phyloP scores from a whole-genome alignment of 1,139 yeast genomes.

The Nakaseomyces bracarensis region DNA sequence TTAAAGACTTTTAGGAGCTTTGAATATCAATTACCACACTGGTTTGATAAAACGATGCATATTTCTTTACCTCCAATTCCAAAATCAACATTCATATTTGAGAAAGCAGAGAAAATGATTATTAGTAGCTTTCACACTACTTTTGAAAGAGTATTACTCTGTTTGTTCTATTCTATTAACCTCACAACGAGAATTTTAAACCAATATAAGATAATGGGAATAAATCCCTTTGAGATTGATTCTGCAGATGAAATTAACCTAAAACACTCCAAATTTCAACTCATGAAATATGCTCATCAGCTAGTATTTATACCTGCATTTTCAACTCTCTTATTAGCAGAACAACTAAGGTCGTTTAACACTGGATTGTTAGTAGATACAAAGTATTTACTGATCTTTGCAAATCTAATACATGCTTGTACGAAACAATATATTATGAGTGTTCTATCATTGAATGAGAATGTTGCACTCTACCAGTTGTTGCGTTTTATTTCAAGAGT shows the following conservation, averaged over 20 bases:
- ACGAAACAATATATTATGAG: not conserved
- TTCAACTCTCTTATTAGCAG: conserved; percentile 28
- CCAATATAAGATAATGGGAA: conserved; percentile 15
- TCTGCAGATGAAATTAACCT: not conserved
- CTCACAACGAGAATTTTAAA: conserved; percentile 16
- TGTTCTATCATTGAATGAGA: conserved; percentile 28
- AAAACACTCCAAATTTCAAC: conserved; percentile 6
- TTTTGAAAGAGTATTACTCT: conserved; percentile 14
- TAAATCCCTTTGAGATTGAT: conserved; percentile 15
- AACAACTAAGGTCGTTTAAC: conserved; percentile 21
- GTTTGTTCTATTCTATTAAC: conserved; percentile 18
- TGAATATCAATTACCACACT: conserved; percentile 19
- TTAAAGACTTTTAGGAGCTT: conserved; percentile 4
- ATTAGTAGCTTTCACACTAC: conserved; percentile 14
- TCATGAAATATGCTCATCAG: conserved; percentile 3
- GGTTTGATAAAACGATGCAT: conserved; percentile 23
- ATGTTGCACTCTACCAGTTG: conserved; percentile 35
- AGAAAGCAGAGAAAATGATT: conserved; percentile 18
- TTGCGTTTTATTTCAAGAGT: conserved; percentile 31
- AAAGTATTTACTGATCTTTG: not conserved
- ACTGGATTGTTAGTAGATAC: conserved; percentile 12
- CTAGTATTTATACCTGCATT: conserved; percentile 23
- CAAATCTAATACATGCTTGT: not conserved
- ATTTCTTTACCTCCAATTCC: conserved; percentile 35
- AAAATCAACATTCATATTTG: conserved; percentile 33